Base-by-base conservation (phyloP, 2,329 filamentous ascomycete genomes). In the Madurella fahalii region DNA sequence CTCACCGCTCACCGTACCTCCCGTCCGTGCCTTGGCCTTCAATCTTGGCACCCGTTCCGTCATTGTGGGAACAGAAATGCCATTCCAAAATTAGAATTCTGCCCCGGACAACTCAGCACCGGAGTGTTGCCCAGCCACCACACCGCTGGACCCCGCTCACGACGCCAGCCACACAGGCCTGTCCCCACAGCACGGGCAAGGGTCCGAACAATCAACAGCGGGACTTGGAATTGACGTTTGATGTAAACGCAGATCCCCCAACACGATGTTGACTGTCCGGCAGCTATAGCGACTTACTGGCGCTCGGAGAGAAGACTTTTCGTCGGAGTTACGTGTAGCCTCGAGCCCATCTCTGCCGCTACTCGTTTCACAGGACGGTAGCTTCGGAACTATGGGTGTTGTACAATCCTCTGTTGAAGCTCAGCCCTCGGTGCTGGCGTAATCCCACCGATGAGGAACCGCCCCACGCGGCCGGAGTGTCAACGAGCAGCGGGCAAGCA, bases 61-160 rank as follows among this genome's bases (percentile, higher is more conserved):
- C 39, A 37, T 32, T 43, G n/a, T 39, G 47, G 52, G n/a, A 34
- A n/a, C 7, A 16, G 9, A 8, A 8, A 9, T 25, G 41, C 13
- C 16, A 41, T 53, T 53, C 54, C 50, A 53, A 53, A 56, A 46
- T 40, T 56, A 56, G 46, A 49, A 47, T 16, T 47, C 15, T 34
- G 45, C 40, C 48, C 32, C 45, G 16, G 50, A 11, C 9, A 37
- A 37, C 9, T 12, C 34, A 37, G 34, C 13, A 40, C 40, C 43
- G 12, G 12, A 18, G 13, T 17, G 5, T 40, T 17, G 44, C 48
- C 46, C 50, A 53, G 54, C 54, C 54, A 56, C 53, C 40, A 11
- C 44, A 25, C 5, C 17, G 30, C 45, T 18, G 39, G n/a, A 39
- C 40, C 18, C 40, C 45, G 13, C 34, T 11, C 34, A 11, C 40